phyloP scores from a whole-genome alignment of 176 grass and related monocot species.

The Carex cristatella region DNA sequence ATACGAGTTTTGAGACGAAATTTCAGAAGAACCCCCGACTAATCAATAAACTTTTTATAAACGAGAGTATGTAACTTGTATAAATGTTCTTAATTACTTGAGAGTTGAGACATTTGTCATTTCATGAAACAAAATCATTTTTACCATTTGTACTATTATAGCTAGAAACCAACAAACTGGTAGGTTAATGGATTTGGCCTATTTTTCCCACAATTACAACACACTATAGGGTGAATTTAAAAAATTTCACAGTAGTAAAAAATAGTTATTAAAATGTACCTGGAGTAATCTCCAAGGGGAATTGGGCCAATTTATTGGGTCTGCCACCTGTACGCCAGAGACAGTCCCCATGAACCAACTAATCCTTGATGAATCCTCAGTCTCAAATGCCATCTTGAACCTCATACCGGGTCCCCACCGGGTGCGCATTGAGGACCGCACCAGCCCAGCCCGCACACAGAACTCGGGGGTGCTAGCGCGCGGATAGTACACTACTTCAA shows the following conservation, averaged over 20 bases:
- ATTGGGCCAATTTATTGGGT: slow-evolving; percentile 70
- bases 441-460: slow-evolving; percentile 50
- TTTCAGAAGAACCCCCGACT: neutral
- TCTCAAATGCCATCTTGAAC: slow-evolving; percentile 98
- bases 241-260: neutral
- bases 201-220: neutral
- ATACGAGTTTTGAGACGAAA: too few relatives aligned
- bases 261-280: slow-evolving; percentile 25
- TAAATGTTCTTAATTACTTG: neutral
- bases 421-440: slow-evolving; percentile 56
- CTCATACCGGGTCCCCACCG: slow-evolving; percentile 77
- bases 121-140: neutral
- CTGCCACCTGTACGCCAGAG: slow-evolving; percentile 67
- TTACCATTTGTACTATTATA: neutral
- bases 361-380: slow-evolving; percentile 85
- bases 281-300: slow-evolving; percentile 93
- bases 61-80: neutral
- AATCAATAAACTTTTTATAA: neutral
- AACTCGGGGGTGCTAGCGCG: slow-evolving; percentile 83
- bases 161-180: neutral
- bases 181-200: neutral
- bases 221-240: neutral
- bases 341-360: slow-evolving; percentile 98
- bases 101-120: neutral
- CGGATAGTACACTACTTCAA: slow-evolving; percentile 83